These are phyloP conservation scores for Ambrosiella xylebori DNA, from an alignment of 2,329 filamentous ascomycete genomes.

Conservation along the genomic window DNA sequence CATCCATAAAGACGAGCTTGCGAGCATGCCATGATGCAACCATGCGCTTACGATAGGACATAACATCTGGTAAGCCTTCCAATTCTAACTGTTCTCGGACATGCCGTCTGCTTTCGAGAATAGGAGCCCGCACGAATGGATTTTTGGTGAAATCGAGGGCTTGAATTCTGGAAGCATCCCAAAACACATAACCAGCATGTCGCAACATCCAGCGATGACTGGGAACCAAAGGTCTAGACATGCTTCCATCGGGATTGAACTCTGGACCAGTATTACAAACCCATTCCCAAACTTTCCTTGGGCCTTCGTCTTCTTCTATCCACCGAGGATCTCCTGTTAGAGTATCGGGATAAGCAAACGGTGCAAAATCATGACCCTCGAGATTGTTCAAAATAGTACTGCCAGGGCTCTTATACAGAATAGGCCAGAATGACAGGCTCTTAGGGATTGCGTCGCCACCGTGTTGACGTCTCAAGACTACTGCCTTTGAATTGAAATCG, in stretches of 20 bases:
- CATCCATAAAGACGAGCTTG: slow-evolving; percentile 8
- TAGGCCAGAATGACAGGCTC: slow-evolving; percentile 8
- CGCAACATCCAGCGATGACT: slow-evolving; percentile 6
- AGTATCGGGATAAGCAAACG: background rate
- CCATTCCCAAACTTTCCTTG: slow-evolving; percentile 10
- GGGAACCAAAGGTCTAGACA: too few relatives aligned
- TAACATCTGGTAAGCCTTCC: slow-evolving; percentile 2
- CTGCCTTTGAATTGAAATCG: background rate
- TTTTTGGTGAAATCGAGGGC: background rate
- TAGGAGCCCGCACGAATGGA: background rate
- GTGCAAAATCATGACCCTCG: slow-evolving; percentile 11
- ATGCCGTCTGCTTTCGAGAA: slow-evolving; percentile 6
- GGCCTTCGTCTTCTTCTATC: slow-evolving; percentile 1
- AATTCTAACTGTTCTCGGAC: slow-evolving; percentile 4
- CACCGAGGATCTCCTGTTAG: background rate
- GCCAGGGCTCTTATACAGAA: background rate
- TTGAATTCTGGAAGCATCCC: slow-evolving; percentile 7
- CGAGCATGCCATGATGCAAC: slow-evolving; percentile 6
- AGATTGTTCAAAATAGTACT: background rate
- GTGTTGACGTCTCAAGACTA: slow-evolving; percentile 6
- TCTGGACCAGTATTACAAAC: background rate
- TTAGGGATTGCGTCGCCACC: slow-evolving; percentile 4
- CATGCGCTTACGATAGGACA: slow-evolving; percentile 6
- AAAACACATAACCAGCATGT: slow-evolving; percentile 9
- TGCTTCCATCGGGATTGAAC: background rate